Evolutionary conservation across 306 rosid species (phyloP).

Genomic region (Rubus parviflorus): DNA sequence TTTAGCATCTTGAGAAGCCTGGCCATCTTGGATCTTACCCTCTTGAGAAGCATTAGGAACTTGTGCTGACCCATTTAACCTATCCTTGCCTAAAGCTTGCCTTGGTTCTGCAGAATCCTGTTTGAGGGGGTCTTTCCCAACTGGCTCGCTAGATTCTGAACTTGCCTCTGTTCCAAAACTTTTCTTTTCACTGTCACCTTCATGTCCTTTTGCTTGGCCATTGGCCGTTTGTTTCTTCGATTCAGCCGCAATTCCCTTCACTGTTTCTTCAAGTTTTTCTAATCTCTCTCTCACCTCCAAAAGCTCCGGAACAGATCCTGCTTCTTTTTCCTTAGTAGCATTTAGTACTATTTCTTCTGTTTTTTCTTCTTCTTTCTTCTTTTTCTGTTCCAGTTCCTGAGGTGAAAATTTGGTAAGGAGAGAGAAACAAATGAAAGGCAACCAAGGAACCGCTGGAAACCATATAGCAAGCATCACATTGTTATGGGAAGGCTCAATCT

Average conservation of each 20-base stretch:
- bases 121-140: constrained; percentile 31
- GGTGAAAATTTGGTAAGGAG: constrained; percentile 23
- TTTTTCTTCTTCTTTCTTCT: constrained; percentile 58
- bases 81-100: constrained; percentile 32
- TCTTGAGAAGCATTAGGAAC: constrained; percentile 36
- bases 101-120: constrained; percentile 30
- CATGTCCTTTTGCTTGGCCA: constrained; percentile 26
- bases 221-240: constrained; percentile 44
- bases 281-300: constrained; percentile 73
- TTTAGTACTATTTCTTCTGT: constrained; percentile 57
- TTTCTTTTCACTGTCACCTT: constrained; percentile 36
- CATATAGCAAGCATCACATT: not conserved
- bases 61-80: constrained; percentile 19
- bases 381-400: constrained; percentile 74
- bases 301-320: constrained; percentile 39
- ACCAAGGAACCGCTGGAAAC: constrained; percentile 3
- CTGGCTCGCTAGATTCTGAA: constrained; percentile 36
- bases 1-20: constrained; percentile 35
- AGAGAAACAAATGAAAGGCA: constrained; percentile 12
- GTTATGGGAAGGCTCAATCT: not conserved
- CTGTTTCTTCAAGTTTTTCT: constrained; percentile 72
- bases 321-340: constrained; percentile 45
- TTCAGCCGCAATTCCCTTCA: constrained; percentile 70
- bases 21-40: constrained; percentile 34
- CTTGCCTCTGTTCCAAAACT: constrained; percentile 31